Evolutionary conservation across 2,329 filamentous ascomycete genomes (phyloP), one percentile per base, ranked within the genome.

Genomic region (Thielaviopsis populi): DNA sequence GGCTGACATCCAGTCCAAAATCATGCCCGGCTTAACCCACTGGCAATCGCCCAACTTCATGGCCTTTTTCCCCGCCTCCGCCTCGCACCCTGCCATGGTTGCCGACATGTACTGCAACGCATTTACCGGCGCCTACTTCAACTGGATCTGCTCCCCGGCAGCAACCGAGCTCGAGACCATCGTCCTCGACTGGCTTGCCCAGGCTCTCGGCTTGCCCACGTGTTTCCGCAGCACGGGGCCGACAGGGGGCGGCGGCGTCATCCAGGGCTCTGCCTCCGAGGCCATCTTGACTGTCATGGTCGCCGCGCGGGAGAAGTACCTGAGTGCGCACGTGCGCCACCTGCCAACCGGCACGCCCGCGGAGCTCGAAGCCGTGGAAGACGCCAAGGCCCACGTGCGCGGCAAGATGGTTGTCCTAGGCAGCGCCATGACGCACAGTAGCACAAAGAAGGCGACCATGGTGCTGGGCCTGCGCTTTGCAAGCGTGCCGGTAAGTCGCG

Each of bases 31-130:
- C 5, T 79, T 97, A 63, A 96, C 92, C 0, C 92, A 96, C 75
- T 97, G 92, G 91, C 87, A 95, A 72, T 89, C 86, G 1, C 92
- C 90, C 17, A 91, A 92, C 71, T 97, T 96, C 79, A 89, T 96
- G 83, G 92, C 92, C 54, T 97, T 95, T 79, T 97, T 94, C 75
- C 88, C 92, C 0, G 89, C 89, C 60, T 85, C 83, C 27, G 85
- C 86, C 62, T 89, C 87, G 42, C 96, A 87, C 72, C 91, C 92
- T 0, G 83, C 85, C 33, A 92, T 96, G 73, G 80, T 97, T 11
- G 92, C 90, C 22, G 92, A 97, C 75, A 85, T 97, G 77, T 97
- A 96, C 78, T 89, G 85, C 53, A 86, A 89, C 4, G 87, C 90
- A 6, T 91, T 96, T 75, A 94, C 85, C 13, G 89, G 89, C 17